These are phyloP conservation scores for Calonectria pseudoreteaudii DNA, from an alignment of 2,329 filamentous ascomycete species.

Conservation along the genomic window DNA sequence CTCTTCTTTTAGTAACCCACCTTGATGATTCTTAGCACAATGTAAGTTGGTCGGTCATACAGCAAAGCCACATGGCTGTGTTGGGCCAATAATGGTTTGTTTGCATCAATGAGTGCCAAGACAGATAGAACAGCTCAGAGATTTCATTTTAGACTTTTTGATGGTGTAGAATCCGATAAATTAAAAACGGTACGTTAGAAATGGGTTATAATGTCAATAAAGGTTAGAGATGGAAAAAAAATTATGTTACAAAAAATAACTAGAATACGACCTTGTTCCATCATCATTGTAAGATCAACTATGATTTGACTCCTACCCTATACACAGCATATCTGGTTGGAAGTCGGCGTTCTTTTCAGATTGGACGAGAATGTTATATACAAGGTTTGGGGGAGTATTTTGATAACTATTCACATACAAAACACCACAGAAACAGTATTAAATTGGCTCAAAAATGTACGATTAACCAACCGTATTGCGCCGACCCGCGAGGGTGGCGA, in stretches of 20 bases:
- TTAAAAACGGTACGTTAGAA: neutral
- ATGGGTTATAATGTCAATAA: no score
- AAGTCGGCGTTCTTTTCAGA: no score
- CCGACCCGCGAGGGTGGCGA: neutral
- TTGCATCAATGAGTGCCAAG: no score
- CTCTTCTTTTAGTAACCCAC: no score
- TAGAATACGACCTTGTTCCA: neutral
- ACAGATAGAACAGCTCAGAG: no score
- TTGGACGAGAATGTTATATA: neutral
- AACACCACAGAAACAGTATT: neutral
- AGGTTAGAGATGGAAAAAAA: neutral
- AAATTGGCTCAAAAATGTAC: no score
- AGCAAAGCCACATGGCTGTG: neutral
- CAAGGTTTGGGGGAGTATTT: neutral
- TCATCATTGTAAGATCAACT: neutral
- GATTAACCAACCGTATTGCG: neutral
- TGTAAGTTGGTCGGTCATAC: neutral
- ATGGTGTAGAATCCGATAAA: neutral
- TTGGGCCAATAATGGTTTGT: neutral
- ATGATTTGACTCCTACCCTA: neutral
- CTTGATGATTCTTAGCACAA: no score
- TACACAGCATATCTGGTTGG: neutral
- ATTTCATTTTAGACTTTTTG: no score
- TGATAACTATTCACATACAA: neutral
- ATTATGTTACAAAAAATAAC: neutral